A percentile compares a stretch with the other conserved stretches of the same genome.
These are phyloP conservation scores for Cercospora zeina DNA, from an alignment of 2,329 filamentous ascomycete species.

Conservation along the genomic window DNA sequence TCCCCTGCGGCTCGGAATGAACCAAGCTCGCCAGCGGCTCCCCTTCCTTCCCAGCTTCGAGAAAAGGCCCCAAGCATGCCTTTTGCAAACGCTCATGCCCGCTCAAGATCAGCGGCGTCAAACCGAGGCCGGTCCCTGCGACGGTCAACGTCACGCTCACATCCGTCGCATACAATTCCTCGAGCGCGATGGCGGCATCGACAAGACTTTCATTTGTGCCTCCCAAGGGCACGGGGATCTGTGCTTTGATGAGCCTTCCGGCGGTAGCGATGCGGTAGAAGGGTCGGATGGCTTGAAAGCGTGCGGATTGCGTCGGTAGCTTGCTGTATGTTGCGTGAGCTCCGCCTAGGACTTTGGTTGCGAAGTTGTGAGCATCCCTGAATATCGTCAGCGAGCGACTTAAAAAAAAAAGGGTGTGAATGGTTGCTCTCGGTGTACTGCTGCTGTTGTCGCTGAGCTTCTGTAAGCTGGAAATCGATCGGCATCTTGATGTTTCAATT, in stretches of 20 bases:
- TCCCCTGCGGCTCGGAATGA: slow-evolving; percentile 55
- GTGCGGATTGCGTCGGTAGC: slow-evolving; percentile 37
- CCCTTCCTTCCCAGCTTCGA: slow-evolving; percentile 43
- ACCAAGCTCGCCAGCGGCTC: slow-evolving; percentile 54
- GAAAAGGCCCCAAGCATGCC: slow-evolving; percentile 53
- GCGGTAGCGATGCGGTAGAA: slow-evolving; percentile 50
- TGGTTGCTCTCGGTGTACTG: not conserved
- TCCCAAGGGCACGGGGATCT: slow-evolving; percentile 50
- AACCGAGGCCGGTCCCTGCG: slow-evolving; percentile 54
- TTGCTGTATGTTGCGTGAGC: slow-evolving; percentile 36
- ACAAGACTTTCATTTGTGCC: slow-evolving; percentile 50
- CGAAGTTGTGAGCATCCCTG: slow-evolving; percentile 34
- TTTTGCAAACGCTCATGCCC: slow-evolving; percentile 46
- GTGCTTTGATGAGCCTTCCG: slow-evolving; percentile 51
- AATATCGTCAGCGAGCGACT: not conserved
- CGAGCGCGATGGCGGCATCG: slow-evolving; percentile 54
- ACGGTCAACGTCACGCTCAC: slow-evolving; percentile 53
- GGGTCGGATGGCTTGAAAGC: slow-evolving; percentile 52
- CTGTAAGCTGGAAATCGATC: slow-evolving; percentile 17
- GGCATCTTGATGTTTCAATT: slow-evolving; percentile 11
- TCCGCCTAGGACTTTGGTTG: slow-evolving; percentile 32
- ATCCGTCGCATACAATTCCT: slow-evolving; percentile 57
- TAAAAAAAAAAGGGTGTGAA: not conserved
- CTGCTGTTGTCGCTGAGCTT: slow-evolving; percentile 12
- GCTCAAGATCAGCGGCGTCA: slow-evolving; percentile 54